Conservation (phyloP, 2,329 filamentous ascomycete genomes). For the Pseudogymnoascus sp. region DNA sequence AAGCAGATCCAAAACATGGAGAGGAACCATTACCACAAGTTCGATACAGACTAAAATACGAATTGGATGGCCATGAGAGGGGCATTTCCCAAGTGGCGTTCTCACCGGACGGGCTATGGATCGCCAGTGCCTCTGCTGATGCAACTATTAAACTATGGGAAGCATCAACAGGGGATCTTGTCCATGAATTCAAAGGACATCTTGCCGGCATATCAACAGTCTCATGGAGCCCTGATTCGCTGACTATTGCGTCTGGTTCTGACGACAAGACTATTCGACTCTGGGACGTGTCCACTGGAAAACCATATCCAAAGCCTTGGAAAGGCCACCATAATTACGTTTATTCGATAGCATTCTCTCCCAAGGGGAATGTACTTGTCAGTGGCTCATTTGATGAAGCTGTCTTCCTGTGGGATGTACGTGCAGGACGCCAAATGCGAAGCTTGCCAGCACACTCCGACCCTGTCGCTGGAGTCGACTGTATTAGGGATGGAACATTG, state of each 20-base stretch:
- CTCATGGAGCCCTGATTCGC: slow-evolving; percentile 88
- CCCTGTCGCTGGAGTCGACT: slow-evolving; percentile 88
- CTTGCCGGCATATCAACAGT: slow-evolving; percentile 87
- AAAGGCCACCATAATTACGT: slow-evolving; percentile 94
- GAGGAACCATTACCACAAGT: slow-evolving; percentile 16
- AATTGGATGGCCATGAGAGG: slow-evolving; percentile 69
- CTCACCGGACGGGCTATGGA: slow-evolving; percentile 82
- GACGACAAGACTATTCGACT: slow-evolving; percentile 95
- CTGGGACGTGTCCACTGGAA: slow-evolving; percentile 68
- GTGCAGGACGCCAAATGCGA: slow-evolving; percentile 79
- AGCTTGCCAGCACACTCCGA: slow-evolving; percentile 91
- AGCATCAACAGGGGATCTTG: slow-evolving; percentile 65
- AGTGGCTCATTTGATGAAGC: slow-evolving; percentile 96
- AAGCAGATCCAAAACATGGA: not conserved
- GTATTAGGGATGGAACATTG: slow-evolving; percentile 84
- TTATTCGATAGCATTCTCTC: slow-evolving; percentile 89
- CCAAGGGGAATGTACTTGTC: slow-evolving; percentile 93
- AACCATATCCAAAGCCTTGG: slow-evolving; percentile 50
- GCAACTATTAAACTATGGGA: slow-evolving; percentile 90
- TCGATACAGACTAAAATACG: slow-evolving; percentile 51
- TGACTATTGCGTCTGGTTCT: slow-evolving; percentile 79
- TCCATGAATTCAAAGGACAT: slow-evolving; percentile 88
- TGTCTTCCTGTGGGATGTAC: slow-evolving; percentile 92
- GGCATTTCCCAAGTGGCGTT: slow-evolving; percentile 81
- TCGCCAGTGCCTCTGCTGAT: slow-evolving; percentile 86